Evolutionary conservation across 768 basidiomycete genomes (phyloP), one percentile per base, ranked within the genome.

Genomic region (Mycena kentingensis): DNA sequence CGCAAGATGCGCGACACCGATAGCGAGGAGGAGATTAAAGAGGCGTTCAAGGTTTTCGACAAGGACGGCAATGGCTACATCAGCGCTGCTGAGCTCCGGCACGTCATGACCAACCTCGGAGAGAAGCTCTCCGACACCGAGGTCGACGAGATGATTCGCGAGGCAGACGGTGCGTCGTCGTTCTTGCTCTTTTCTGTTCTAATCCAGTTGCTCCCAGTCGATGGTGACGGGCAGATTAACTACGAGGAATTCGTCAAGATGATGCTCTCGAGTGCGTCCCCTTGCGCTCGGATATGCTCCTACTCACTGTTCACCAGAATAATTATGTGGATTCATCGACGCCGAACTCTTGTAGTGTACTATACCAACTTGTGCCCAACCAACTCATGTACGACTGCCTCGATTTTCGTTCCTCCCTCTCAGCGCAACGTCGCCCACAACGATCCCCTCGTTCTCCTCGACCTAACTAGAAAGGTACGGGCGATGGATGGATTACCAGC

Each of bases 11-110:
- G 65, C 42, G 71, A 72, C 46, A 68, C 70, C 16, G 71, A 72
- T 49, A 70, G 70, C 49, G 76, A 77, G 52, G 74, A 76, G 58
- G 77, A 79, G 63, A 69, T 78, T 51, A 69, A 73, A 63, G 67
- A 74, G 66, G 76, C 78, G 12, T 79, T 81, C 67, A 61, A 57
- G 56, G 60, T 61, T 18, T 61, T 61, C 22, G 89, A 92, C 73
- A 90, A 89, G 77, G 88, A 91, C 64, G 87, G 86, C 18, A 90
- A 91, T 61, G 89, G 88, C 25, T 87, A 75, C 70, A 91, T 91
- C 73, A 80, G 77, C 24, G 83, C 88, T 4, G 87, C 88, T 1
- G 89, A 91, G 75, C 70, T 90, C 64, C 75, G 87, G 63, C 87
- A 90, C 65, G 90, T 92, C 69, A 91, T 92, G 90, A 90, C 84